Base-by-base conservation (phyloP, 2,329 filamentous ascomycete genomes). In the Anisogramma anomala region DNA sequence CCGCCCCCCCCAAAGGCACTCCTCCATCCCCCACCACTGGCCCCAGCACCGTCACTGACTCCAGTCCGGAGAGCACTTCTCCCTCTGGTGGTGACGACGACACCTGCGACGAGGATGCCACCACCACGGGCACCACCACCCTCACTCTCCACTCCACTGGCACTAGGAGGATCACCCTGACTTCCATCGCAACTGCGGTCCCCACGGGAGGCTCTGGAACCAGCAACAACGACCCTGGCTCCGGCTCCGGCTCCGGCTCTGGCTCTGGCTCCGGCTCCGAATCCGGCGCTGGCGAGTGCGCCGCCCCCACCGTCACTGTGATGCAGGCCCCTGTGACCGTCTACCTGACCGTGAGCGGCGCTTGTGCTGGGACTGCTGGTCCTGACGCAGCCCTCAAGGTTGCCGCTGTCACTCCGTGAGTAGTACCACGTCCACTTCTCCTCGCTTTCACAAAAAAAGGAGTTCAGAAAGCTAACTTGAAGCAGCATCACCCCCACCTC, bases 321-420 rank as follows among this genome's bases (percentile, higher is more conserved):
- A 51, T 51, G 7, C 47, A 43, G 26, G 46, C 51, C 13, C 50
- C 51, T 19, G 44, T 49, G 39, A 49, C 50, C 19, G 51, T 50
- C 46, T 50, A 48, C 39, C 40, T 50, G 36, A 50, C 48, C 34
- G 33, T 50, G n/a, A n/a, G n/a, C 19, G 7, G 30, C 31, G 40
- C 32, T 15, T 26, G 36, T 17, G 36, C 41, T 19, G 37, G 30
- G 17, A n/a, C 26, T 19, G 37, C 20, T 13, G 22, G 35, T 32
- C 34, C 31, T 13, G 28, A n/a, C 28, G 25, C 25, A 11, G 32
- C 39, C 11, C 9, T 9, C 6, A 6, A 23, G 9, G 42, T 45
- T 11, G 41, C 41, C 15, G 42, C 42, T 5, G 36, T n/a, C n/a
- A n/a, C n/a, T n/a, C n/a, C n/a, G n/a, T n/a, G n/a, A n/a, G n/a